These are phyloP conservation scores for Helenozyma rhizophorensis DNA, from an alignment of 805 yeast genomes.

Conservation along the genomic window DNA sequence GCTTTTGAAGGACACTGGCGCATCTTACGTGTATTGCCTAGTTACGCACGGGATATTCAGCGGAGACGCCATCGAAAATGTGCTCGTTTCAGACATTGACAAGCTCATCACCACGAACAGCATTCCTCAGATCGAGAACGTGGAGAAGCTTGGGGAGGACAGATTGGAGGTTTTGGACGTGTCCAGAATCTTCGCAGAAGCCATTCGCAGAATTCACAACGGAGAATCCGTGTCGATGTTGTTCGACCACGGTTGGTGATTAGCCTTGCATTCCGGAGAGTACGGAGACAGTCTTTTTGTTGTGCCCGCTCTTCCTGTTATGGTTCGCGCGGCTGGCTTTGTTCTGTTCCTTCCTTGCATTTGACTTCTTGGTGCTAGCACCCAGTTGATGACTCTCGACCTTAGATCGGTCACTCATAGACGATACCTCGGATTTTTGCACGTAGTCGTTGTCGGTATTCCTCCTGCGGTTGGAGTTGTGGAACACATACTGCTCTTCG, in stretches of 20 bases:
- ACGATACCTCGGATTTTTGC: too few relatives aligned
- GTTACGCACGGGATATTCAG: constrained; percentile 92
- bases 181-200: constrained; percentile 85
- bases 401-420: too few relatives aligned
- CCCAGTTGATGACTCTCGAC: too few relatives aligned
- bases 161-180: constrained; percentile 82
- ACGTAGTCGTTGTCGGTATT: too few relatives aligned
- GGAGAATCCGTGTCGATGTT: constrained; percentile 95
- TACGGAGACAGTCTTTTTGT: constrained; percentile 42
- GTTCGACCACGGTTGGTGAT: constrained; percentile 74
- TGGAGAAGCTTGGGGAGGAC: constrained; percentile 45
- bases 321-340: constrained; percentile 61
- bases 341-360: constrained; percentile 48
- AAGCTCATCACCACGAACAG: constrained; percentile 85
- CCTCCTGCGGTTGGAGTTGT: constrained; percentile 5
- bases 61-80: constrained; percentile 80
- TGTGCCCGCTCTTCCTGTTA: constrained; percentile 59
- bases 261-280: constrained; percentile 23
- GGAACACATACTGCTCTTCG: constrained; percentile 50
- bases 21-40: constrained; percentile 76
- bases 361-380: constrained; percentile 14
- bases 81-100: constrained; percentile 68
- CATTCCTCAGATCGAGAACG: constrained; percentile 74
- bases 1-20: constrained; percentile 89
- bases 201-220: constrained; percentile 91